Conservation (phyloP, 495 filamentous ascomycete species). For the Cryomyces minteri region DNA sequence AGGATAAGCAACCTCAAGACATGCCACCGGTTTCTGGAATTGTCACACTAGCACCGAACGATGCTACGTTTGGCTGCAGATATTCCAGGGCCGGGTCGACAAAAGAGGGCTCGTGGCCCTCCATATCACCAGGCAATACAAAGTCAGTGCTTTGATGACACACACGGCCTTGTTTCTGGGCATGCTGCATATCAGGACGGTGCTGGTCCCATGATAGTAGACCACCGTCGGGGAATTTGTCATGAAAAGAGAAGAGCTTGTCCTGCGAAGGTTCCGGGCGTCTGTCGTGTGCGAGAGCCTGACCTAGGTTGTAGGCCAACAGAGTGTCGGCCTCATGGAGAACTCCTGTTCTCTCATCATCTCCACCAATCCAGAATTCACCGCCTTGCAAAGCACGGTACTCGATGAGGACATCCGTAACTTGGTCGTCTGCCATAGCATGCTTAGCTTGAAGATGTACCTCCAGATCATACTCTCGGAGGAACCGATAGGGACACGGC, state of each 20-base stretch:
- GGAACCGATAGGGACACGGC: constrained; percentile 40
- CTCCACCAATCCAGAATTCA: constrained; percentile 26
- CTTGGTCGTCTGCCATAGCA: constrained; percentile 28
- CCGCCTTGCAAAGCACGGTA: constrained; percentile 14
- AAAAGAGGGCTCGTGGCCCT: background rate
- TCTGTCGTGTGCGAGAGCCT: background rate
- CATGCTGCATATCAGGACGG: no score
- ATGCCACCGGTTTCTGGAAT: no score
- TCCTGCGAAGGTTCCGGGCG: background rate
- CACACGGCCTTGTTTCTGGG: background rate
- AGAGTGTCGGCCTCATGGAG: background rate
- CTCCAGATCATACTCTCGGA: constrained; percentile 46
- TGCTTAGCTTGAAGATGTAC: constrained; percentile 43
- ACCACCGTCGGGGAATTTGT: background rate
- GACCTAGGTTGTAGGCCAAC: background rate
- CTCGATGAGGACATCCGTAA: constrained; percentile 21
- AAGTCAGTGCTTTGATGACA: background rate
- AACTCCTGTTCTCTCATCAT: background rate
- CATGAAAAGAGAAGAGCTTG: background rate
- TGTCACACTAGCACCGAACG: no score
- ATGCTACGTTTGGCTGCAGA: background rate
- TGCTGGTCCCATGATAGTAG: no score
- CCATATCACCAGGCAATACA: background rate
- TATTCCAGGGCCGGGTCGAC: background rate
- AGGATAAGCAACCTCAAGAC: no score